Evolutionary conservation across 2,329 filamentous ascomycete genomes (phyloP), one percentile per base, ranked within the genome.

Genomic region (Penicillium brevicompactum): DNA sequence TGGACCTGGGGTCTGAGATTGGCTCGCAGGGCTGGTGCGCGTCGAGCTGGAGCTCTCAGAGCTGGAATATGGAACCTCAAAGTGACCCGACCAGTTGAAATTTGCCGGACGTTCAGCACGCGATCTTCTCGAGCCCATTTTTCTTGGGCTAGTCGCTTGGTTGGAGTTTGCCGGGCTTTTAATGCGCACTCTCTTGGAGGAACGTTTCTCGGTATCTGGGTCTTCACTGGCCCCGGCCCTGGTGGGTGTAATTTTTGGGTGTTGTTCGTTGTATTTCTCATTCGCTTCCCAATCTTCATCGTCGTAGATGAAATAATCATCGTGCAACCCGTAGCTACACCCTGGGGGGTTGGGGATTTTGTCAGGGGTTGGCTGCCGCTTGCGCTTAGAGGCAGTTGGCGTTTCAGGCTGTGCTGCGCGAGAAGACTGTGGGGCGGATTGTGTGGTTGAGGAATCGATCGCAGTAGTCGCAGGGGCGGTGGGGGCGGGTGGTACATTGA

Each of bases 261-360:
- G 4, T 2, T 31, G 3, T 11, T 16, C 22, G 32, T 27, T 45
- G 31, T 43, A 10, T n/a, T 9, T 9, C 62, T 37, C 51, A 45
- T 34, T 60, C 58, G 4, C 40, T 67, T 49, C 64, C 31, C 74
- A 73, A 18, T 67, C 67, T 16, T 71, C 68, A 32, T 65, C 68
- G 43, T 64, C 67, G 50, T 71, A 70, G 38, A 53, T 64, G 56
- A 76, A 76, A 47, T 75, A 78, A 16, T 71, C 66, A 24, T 70
- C 56, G 47, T 76, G 64, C 63, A 78, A 60, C 10, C 76, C 75
- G 63, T 76, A 78, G 47, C 75, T 76, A 30, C 60, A 65, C 10
- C 72, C 74, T 13, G 63, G 55, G 8, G 76, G 76, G 52, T 77
- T 76, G 4, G 75, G 76, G 46, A 78, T 78, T 13, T 68, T 56